Percentiles rank a stretch among this genome's conserved stretches.
phyloP scores from a whole-genome alignment of 257 asterid species.

The Scutellaria baicalensis region DNA sequence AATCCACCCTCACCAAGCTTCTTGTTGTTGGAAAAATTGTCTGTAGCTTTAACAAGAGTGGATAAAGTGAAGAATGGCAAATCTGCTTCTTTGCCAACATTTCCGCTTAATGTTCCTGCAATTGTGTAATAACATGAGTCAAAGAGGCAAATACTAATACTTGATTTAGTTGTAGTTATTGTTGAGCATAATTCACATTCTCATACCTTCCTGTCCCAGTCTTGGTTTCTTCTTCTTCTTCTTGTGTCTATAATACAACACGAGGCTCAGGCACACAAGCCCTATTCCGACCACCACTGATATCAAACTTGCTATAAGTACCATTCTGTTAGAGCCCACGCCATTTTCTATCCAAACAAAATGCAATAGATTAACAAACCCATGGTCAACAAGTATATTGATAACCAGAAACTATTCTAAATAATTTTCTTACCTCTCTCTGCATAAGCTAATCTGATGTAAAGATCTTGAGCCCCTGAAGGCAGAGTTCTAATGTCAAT shows the following conservation, averaged over 20 bases:
- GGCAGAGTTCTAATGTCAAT: conserved; percentile 22
- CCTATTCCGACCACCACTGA: neutral
- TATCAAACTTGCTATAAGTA: neutral
- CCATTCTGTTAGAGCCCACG: neutral
- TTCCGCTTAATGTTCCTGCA: neutral
- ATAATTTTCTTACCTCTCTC: conserved; percentile 11
- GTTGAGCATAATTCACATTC: neutral
- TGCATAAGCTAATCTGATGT: conserved; percentile 30
- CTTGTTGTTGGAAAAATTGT: neutral
- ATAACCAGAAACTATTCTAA: neutral
- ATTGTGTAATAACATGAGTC: neutral
- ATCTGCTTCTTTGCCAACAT: neutral
- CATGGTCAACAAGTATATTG: too few relatives aligned
- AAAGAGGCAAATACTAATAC: neutral
- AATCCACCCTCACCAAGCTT: neutral
- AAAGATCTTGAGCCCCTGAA: conserved; percentile 8
- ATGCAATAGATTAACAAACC: neutral
- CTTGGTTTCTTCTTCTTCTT: neutral
- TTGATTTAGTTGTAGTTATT: neutral
- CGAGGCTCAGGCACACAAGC: neutral
- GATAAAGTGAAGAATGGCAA: neutral
- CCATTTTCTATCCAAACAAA: neutral
- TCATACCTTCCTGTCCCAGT: neutral
- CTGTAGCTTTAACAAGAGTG: neutral
- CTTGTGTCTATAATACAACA: neutral